A percentile compares a stretch with the other conserved stretches of the same genome.
Conservation (phyloP, 768 basidiomycete genomes). For the Gloeostereum incarnatum region DNA sequence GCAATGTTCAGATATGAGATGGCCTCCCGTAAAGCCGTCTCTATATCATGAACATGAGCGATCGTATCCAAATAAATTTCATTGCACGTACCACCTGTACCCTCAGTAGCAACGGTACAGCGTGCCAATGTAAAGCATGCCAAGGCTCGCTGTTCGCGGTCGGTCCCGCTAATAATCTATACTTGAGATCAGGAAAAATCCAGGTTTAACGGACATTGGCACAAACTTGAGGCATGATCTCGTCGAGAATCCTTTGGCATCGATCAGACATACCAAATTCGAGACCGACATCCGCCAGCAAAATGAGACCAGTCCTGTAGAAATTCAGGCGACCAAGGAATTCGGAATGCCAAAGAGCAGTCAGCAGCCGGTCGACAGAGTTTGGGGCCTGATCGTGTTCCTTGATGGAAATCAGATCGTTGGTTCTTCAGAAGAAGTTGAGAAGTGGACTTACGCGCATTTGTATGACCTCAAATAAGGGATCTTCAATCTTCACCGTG, state of each 20-base stretch:
- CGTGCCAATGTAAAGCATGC: conserved; percentile 68
- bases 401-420: conserved; percentile 23
- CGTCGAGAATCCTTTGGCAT: conserved; percentile 57
- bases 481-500: conserved; percentile 24
- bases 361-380: conserved; percentile 57
- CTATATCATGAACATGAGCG: background rate
- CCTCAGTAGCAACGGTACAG: conserved; percentile 56
- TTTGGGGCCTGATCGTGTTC: conserved; percentile 52
- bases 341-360: conserved; percentile 72
- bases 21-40: conserved; percentile 39
- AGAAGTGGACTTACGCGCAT: conserved; percentile 27
- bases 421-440: background rate
- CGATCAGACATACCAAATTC: conserved; percentile 70
- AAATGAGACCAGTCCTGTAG: conserved; percentile 59
- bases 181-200: background rate
- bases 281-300: conserved; percentile 71
- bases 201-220: background rate
- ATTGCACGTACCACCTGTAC: conserved; percentile 29
- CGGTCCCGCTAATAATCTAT: conserved; percentile 62
- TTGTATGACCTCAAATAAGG: conserved; percentile 34
- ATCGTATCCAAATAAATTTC: background rate
- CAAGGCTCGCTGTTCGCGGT: conserved; percentile 69
- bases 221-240: conserved; percentile 73
- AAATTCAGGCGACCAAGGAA: conserved; percentile 59
- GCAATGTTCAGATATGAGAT: conserved; percentile 52